phyloP scores from a whole-genome alignment of 768 basidiomycete species.

The Inosperma sp. region DNA sequence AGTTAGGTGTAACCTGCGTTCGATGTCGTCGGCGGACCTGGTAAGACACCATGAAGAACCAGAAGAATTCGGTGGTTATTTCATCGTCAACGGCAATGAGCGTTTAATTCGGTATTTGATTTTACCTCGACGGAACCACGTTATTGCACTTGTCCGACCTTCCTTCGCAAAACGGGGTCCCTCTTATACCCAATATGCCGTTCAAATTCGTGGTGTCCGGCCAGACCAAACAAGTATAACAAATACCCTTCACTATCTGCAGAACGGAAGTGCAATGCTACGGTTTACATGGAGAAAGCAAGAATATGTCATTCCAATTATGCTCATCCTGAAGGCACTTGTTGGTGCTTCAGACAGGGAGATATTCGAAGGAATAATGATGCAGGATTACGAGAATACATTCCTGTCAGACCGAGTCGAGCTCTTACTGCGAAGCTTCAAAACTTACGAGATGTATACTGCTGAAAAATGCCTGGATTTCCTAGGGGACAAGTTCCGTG shows the following conservation, averaged over 20 bases:
- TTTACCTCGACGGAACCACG: conserved; percentile 92
- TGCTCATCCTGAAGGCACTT: conserved; percentile 92
- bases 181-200: conserved; percentile 90
- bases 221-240: conserved; percentile 91
- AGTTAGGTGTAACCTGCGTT: conserved; percentile 85
- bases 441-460: conserved; percentile 83
- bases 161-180: conserved; percentile 91
- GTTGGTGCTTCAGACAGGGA: conserved; percentile 90
- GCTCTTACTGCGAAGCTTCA: conserved; percentile 89
- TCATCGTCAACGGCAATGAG: conserved; percentile 98
- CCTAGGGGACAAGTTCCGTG: conserved; percentile 93
- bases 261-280: conserved; percentile 94
- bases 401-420: conserved; percentile 98
- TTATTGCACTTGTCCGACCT: conserved; percentile 86
- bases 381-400: conserved; percentile 95
- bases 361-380: conserved; percentile 93
- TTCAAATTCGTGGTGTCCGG: conserved; percentile 92
- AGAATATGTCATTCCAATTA: conserved; percentile 97
- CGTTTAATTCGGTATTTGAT: conserved; percentile 97
- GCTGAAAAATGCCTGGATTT: conserved; percentile 91
- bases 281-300: conserved; percentile 97
- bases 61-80: conserved; percentile 98
- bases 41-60: conserved; percentile 92
- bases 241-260: conserved; percentile 96
- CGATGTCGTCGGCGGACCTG: conserved; percentile 79